Evolutionary conservation across 345 rosid species (phyloP).

Genomic region (Bruguiera parviflora): DNA sequence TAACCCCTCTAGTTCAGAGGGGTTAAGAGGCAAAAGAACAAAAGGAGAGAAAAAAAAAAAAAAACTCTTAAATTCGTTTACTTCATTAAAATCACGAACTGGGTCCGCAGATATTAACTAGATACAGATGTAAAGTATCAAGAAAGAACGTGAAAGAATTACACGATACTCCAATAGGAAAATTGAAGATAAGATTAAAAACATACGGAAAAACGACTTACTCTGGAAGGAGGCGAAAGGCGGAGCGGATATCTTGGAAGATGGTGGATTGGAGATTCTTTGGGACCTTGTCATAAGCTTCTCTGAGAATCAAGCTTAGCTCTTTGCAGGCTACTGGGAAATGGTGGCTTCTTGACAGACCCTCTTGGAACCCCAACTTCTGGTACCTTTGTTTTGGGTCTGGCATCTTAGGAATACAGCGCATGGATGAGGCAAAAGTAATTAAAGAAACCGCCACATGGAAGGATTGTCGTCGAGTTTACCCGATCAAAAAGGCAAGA

Average conservation of each 20-base stretch:
- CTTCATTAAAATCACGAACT: slow-evolving; percentile 5
- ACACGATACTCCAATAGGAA: too few relatives aligned
- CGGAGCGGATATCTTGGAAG: slow-evolving; percentile 61
- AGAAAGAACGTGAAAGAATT: neutral
- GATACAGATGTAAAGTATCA: neutral
- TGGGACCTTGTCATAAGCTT: slow-evolving; percentile 48
- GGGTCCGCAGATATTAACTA: slow-evolving; percentile 8
- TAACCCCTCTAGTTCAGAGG: too few relatives aligned
- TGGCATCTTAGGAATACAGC: slow-evolving; percentile 30
- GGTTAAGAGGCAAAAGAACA: too few relatives aligned
- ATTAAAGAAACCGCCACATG: neutral
- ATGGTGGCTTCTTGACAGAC: slow-evolving; percentile 36
- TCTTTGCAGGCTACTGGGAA: slow-evolving; percentile 75
- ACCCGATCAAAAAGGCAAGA: too few relatives aligned
- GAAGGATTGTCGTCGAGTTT: neutral
- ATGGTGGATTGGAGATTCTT: slow-evolving; percentile 57
- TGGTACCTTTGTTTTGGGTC: slow-evolving; percentile 48
- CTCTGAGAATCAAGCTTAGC: slow-evolving; percentile 50
- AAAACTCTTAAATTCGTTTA: neutral
- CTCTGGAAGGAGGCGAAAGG: slow-evolving; percentile 79
- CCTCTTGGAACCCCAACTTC: slow-evolving; percentile 45
- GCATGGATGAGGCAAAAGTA: neutral
- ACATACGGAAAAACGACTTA: slow-evolving; percentile 19
- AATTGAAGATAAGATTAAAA: neutral
- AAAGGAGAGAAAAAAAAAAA: neutral